phyloP scores from a whole-genome alignment of 495 filamentous ascomycete genomes.

The Aspergillus cavernicola region DNA sequence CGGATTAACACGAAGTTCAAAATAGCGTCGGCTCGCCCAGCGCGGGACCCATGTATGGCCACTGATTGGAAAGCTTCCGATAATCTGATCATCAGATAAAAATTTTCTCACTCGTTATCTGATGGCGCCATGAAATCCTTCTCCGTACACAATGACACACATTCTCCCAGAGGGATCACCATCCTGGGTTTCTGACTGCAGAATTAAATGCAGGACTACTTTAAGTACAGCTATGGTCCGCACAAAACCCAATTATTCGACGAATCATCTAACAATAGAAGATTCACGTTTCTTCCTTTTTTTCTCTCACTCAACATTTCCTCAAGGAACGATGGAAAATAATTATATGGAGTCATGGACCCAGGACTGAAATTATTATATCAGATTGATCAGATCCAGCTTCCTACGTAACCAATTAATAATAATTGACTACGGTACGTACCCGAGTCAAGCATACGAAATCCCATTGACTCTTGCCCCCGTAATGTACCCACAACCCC shows the following conservation, averaged over 20 bases:
- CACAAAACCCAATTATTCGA: background rate
- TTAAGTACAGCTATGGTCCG: background rate
- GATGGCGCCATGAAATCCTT: slow-evolving; percentile 19
- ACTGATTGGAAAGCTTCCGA: slow-evolving; percentile 7
- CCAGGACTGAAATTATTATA: background rate
- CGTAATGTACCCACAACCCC: background rate
- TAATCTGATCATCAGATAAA: slow-evolving; percentile 31
- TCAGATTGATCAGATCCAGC: slow-evolving; percentile 7
- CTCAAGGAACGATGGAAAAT: background rate
- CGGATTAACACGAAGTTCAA: background rate
- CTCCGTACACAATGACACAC: background rate
- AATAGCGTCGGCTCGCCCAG: background rate
- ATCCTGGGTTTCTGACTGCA: background rate
- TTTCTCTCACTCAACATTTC: background rate
- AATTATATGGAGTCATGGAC: background rate
- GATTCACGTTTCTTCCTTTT: background rate
- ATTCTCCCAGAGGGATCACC: too few species aligned
- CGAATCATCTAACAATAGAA: background rate
- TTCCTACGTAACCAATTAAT: slow-evolving; percentile 1
- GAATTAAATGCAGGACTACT: background rate
- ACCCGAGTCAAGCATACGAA: background rate
- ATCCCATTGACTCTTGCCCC: background rate
- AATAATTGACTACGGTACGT: too few species aligned
- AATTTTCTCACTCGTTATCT: slow-evolving; percentile 26
- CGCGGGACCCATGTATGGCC: background rate